Base-by-base conservation (phyloP, 768 basidiomycete species). In the Panus rudis region DNA sequence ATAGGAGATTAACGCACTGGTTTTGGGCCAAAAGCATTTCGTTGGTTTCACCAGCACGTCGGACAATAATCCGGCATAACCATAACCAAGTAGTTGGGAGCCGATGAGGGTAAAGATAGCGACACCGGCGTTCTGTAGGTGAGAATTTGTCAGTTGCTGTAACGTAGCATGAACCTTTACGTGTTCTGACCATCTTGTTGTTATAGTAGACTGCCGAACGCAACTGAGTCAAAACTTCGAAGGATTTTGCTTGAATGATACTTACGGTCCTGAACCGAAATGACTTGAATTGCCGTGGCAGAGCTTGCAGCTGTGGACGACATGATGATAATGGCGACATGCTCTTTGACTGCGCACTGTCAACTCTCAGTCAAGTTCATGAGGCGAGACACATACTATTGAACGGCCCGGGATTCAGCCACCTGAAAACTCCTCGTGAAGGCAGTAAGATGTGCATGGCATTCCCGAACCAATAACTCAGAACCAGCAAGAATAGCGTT, bases 41-140 rank as follows among this genome's bases (percentile, higher is more conserved):
- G 72, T 75, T 0, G 78, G 67, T 32, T 76, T 75, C 8, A 79
- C 73, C 26, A 76, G 64, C 52, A 77, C 69, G 10, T 71, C 62
- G 7, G 72, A 65, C 21, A 60, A 46, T 26, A 60, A 46, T 13
- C 64, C 64, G 32, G 61, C 62, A 34, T 61, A 57, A 6, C 62
- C 62, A 41, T 65, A 65, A 1, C 63, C 63, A 12, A 65, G 50
- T 22, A 63, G 48, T 33, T 65, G 63, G 3, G 61, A 61, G 6
- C 58, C 59, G 40, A 62, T 61, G 11, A 63, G 46, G 54, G 58
- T 69, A 60, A 65, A 59, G 43, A 65, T 65, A 13, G 60, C 57
- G 22, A 61, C 42, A n/a, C 53, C 61, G 13, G 55, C 41, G 42
- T 60, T 61, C 48, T 56, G 33, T 2, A 38, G 14, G 26, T 13